Base-by-base conservation (phyloP, 345 rosid species). In the Brassica incana region DNA sequence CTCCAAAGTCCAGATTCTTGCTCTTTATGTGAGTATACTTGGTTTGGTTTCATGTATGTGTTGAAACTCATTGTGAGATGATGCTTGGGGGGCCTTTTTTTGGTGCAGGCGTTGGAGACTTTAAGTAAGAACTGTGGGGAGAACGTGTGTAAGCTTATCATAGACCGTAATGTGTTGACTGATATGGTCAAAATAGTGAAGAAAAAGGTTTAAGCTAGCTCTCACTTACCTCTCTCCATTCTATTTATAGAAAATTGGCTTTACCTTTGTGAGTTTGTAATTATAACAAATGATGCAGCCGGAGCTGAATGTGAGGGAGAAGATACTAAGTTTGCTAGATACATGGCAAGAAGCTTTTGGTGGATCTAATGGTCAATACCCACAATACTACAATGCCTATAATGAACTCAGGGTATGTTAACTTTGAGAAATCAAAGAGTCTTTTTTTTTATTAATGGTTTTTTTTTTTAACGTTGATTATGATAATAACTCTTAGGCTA, bases 81-180 rank as follows among this genome's bases (percentile, higher is more conserved):
- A 64, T 74, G 32, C 52, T 67, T 3, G 36, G 36, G 35, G 50
- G 60, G 27, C 84, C 60, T 10, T 43, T 45, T 45, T 65, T 67
- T 20, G 61, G 71, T 77, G 65, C 59, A 95, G 97, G 98, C 83
- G 74, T 77, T 95, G 88, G 99, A 93, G 85, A 87, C 99, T 54
- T 75, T 95, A 52, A 91, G 91, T 90, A 95, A 95, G 86, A 95
- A 93, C 60, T 95, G 99, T 75, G 96, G 93, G 98, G 98, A 95
- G 71, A 86, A 81, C 78, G 85, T 95, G 40, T 88, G 84, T 81
- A 91, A 87, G 88, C 97, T 83, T 86, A 91, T 95, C 14, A 73
- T 85, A 5, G 97, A 95, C 78, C 96, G 99, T 20, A 93, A 88
- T 79, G 87, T 93, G 77, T 82, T 95, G 78, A 92, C 79, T 72